Conservation (phyloP, 768 basidiomycete genomes). For the Mycena haematopus region DNA sequence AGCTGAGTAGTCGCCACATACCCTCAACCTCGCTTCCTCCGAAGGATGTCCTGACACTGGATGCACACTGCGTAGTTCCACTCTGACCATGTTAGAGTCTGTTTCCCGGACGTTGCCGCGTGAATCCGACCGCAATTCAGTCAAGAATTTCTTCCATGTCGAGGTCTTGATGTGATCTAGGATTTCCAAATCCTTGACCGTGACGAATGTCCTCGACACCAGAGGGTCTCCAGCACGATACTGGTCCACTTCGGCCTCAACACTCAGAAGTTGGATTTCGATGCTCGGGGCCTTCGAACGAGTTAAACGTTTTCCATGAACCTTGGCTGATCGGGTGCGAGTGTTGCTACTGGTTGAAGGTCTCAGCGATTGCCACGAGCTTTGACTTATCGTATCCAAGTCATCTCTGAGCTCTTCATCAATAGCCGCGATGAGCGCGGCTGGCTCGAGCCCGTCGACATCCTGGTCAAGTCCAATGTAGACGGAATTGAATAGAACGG, state of each 20-base stretch:
- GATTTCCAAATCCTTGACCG: slow-evolving; percentile 81
- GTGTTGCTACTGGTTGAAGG: slow-evolving; percentile 54
- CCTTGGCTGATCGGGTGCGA: slow-evolving; percentile 44
- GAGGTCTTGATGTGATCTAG: slow-evolving; percentile 98
- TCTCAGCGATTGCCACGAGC: slow-evolving; percentile 91
- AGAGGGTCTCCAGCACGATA: slow-evolving; percentile 60
- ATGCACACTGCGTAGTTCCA: slow-evolving; percentile 78
- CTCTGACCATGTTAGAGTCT: slow-evolving; percentile 90
- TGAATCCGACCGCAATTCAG: slow-evolving; percentile 82
- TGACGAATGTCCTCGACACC: slow-evolving; percentile 70
- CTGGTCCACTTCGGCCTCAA: slow-evolving; percentile 71
- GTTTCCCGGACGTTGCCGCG: slow-evolving; percentile 90
- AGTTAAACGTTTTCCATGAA: slow-evolving; percentile 66
- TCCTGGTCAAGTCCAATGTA: slow-evolving; percentile 90
- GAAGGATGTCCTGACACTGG: slow-evolving; percentile 71
- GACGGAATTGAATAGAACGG: slow-evolving; percentile 91
- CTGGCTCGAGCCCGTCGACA: slow-evolving; percentile 74
- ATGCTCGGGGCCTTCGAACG: slow-evolving; percentile 83
- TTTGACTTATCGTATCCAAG: slow-evolving; percentile 74
- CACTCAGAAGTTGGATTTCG: slow-evolving; percentile 75
- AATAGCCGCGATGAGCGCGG: slow-evolving; percentile 85
- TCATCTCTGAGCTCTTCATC: slow-evolving; percentile 88
- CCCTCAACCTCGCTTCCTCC: slow-evolving; percentile 82
- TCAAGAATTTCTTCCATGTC: slow-evolving; percentile 98
- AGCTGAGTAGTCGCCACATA: slow-evolving; percentile 41